Evolutionary conservation across 495 filamentous ascomycete species (phyloP).

Genomic region (Daldinia loculata): DNA sequence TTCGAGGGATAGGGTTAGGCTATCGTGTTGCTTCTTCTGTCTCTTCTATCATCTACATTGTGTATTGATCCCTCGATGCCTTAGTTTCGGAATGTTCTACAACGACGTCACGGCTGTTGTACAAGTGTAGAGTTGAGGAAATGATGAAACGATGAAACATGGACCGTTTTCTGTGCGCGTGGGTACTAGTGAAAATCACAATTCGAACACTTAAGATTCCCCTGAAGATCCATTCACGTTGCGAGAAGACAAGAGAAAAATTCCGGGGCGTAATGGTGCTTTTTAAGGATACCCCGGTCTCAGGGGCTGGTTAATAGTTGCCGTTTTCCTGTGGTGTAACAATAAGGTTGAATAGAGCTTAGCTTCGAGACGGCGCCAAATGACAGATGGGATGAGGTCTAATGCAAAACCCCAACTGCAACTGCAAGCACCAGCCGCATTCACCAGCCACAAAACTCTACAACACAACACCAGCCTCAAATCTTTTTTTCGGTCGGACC

Average conservation of each 20-base stretch:
- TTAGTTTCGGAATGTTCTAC: conserved; percentile 34
- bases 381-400: conserved; percentile 1
- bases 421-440: not conserved
- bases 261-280: conserved; percentile 21
- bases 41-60: conserved; percentile 1
- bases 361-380: conserved; percentile 11
- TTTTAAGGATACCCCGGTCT: conserved; percentile 23
- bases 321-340: not conserved
- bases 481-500: not conserved
- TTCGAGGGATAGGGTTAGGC: conserved; percentile 8
- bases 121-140: conserved; percentile 14
- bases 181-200: conserved; percentile 34
- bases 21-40: conserved; percentile 6
- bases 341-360: conserved; percentile 12
- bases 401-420: not conserved
- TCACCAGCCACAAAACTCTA: conserved; percentile 13
- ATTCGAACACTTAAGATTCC: conserved; percentile 26
- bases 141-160: conserved; percentile 45
- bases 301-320: conserved; percentile 1
- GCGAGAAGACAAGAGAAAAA: conserved; percentile 26
- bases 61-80: not conserved
- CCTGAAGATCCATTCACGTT: conserved; percentile 39
- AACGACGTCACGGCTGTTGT: conserved; percentile 31
- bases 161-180: conserved; percentile 29
- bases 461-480: conserved; percentile 16